A percentile compares a stretch with the other conserved stretches of the same genome.
These are phyloP conservation scores for Trametes polyzona DNA, from an alignment of 1,284 basidiomycete species.

Conservation along the genomic window DNA sequence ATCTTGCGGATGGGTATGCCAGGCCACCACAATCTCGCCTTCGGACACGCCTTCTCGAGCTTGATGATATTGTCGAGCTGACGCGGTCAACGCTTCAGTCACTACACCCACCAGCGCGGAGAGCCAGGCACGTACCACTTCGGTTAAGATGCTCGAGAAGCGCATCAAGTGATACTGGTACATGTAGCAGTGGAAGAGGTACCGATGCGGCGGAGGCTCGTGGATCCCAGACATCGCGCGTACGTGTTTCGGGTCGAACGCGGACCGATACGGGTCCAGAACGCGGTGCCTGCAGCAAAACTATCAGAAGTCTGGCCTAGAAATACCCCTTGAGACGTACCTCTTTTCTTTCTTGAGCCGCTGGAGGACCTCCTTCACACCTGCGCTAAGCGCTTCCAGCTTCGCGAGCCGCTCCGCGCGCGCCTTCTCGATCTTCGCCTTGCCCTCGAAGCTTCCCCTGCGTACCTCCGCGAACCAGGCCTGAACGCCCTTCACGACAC, in stretches of 20 bases:
- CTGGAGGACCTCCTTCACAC: constrained; percentile 46
- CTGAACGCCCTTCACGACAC: constrained; percentile 50
- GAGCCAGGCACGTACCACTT: constrained; percentile 31
- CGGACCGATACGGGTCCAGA: constrained; percentile 69
- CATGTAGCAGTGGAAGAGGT: constrained; percentile 70
- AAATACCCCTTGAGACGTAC: constrained; percentile 42
- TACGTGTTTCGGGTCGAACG: constrained; percentile 56
- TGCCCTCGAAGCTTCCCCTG: constrained; percentile 44
- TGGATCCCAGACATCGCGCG: constrained; percentile 33
- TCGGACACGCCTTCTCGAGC: constrained; percentile 57
- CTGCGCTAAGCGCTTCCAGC: constrained; percentile 43
- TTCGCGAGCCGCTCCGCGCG: constrained; percentile 39
- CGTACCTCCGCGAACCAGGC: constrained; percentile 57
- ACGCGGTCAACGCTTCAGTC: not conserved
- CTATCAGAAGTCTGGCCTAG: constrained; percentile 9
- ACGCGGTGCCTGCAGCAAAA: constrained; percentile 53
- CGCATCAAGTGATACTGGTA: constrained; percentile 57
- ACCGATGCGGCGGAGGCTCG: constrained; percentile 59
- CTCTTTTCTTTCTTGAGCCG: constrained; percentile 56
- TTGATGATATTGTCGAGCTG: constrained; percentile 59
- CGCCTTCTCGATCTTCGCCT: constrained; percentile 38
- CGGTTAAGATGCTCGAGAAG: constrained; percentile 32
- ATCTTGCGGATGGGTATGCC: constrained; percentile 45
- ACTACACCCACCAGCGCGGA: not conserved
- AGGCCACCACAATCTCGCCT: constrained; percentile 72